Percentiles rank a stretch among this genome's conserved stretches.
Conservation (phyloP, 176 grass and related monocot genomes). For the Phoenix roebelenii region DNA sequence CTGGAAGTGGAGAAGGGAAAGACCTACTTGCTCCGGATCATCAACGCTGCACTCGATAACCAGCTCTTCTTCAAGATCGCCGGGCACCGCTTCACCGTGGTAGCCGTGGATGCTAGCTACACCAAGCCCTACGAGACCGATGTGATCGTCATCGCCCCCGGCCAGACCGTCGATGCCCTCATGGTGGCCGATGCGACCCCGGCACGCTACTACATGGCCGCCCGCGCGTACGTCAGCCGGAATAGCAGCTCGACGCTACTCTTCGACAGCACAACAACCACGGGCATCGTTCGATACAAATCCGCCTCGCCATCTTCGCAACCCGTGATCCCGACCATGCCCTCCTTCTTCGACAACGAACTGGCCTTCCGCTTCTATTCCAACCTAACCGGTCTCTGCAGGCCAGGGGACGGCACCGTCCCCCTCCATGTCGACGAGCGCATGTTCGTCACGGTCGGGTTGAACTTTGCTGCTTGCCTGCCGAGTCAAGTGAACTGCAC, state of each 20-base stretch:
- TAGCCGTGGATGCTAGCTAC: constrained; percentile 59
- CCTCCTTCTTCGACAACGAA: constrained; percentile 18
- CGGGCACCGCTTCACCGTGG: constrained; percentile 50
- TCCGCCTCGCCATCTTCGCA: background rate
- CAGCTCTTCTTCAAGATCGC: constrained; percentile 69
- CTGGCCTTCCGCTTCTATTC: constrained; percentile 41
- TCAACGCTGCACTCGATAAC: constrained; percentile 70
- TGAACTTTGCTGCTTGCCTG: constrained; percentile 21
- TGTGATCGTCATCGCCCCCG: constrained; percentile 49
- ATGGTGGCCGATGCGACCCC: constrained; percentile 37
- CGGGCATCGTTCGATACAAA: constrained; percentile 35
- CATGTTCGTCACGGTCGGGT: constrained; percentile 48
- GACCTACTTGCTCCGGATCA: constrained; percentile 58
- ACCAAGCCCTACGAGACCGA: constrained; percentile 47
- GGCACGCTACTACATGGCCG: constrained; percentile 38
- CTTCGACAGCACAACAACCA: constrained; percentile 25
- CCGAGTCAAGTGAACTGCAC: constrained; percentile 16
- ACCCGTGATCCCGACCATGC: constrained; percentile 24
- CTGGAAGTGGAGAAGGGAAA: constrained; percentile 31
- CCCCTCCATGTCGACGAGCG: constrained; percentile 37
- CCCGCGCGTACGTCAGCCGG: constrained; percentile 42
- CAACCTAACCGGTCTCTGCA: constrained; percentile 29
- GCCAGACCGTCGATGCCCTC: constrained; percentile 66
- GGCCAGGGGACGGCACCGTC: constrained; percentile 14
- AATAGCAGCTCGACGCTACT: background rate